Conservation (phyloP, 495 filamentous ascomycete species). For the Aspergillus carlsbadensis region DNA sequence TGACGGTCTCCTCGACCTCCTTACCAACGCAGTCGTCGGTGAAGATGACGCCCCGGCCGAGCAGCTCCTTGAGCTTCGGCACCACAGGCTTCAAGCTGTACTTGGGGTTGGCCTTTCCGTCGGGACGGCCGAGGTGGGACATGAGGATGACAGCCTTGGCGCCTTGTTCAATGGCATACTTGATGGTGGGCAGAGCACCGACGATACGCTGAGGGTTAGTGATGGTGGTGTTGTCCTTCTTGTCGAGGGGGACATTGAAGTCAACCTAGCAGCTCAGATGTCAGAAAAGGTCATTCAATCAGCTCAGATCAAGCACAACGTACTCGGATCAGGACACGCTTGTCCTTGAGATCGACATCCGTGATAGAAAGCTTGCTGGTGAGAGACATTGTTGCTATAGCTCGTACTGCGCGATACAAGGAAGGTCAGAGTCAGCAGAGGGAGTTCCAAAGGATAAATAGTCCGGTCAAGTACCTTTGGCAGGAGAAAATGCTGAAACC, state of each 20-base stretch:
- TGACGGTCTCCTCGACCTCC: constrained; percentile 85
- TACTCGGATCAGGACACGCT: constrained; percentile 96
- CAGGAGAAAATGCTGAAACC: constrained; percentile 18
- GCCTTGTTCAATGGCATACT: constrained; percentile 90
- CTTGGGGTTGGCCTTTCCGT: constrained; percentile 85
- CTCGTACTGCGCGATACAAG: constrained; percentile 12
- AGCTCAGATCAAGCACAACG: constrained; percentile 31
- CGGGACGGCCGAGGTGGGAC: constrained; percentile 96
- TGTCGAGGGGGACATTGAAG: constrained; percentile 98
- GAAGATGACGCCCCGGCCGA: constrained; percentile 80
- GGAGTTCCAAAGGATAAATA: constrained; percentile 8
- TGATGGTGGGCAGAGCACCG: constrained; percentile 95
- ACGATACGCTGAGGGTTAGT: constrained; percentile 97
- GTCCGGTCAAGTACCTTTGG: constrained; percentile 4
- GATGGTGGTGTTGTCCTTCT: constrained; percentile 72
- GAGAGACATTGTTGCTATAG: constrained; percentile 77
- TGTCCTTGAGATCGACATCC: constrained; percentile 94
- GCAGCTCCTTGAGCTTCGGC: constrained; percentile 84
- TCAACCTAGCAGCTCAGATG: constrained; percentile 67
- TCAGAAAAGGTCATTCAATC: constrained; percentile 16
- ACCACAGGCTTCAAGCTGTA: constrained; percentile 93
- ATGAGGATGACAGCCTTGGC: constrained; percentile 96
- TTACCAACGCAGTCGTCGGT: constrained; percentile 87
- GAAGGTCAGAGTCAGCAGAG: not conserved
- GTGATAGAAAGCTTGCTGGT: constrained; percentile 96